These are phyloP conservation scores for Myxozyma vanderwaltii DNA, from an alignment of 805 yeast species.

Conservation along the genomic window DNA sequence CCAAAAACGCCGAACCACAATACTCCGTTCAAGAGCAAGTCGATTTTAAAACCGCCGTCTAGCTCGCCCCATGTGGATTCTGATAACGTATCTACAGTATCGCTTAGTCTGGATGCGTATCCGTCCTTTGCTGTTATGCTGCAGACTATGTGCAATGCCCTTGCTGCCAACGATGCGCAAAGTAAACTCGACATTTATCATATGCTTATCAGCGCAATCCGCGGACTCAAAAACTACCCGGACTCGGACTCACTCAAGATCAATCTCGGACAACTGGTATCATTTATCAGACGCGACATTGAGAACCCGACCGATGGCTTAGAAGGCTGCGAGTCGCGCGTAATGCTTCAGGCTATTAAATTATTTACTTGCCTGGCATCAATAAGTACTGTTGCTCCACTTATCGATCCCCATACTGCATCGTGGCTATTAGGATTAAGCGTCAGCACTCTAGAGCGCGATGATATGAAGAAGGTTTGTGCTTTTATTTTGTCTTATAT, in stretches of 20 bases:
- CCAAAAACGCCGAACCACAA: constrained; percentile 14
- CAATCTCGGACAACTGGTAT: constrained; percentile 6
- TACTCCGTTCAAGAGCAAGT: constrained; percentile 3
- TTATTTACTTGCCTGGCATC: constrained; percentile 13
- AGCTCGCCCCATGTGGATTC: not conserved
- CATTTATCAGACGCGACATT: constrained; percentile 25
- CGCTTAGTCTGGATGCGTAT: constrained; percentile 19
- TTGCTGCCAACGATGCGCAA: constrained; percentile 18
- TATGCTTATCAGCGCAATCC: constrained; percentile 13
- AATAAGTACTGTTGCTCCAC: not conserved
- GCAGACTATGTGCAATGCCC: constrained; percentile 22
- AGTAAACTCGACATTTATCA: constrained; percentile 26
- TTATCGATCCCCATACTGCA: constrained; percentile 17
- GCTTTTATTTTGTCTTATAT: too few relatives aligned
- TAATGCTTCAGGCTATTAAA: constrained; percentile 22
- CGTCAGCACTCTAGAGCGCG: constrained; percentile 11
- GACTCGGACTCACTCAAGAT: constrained; percentile 12
- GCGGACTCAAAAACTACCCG: constrained; percentile 17
- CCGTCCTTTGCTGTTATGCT: constrained; percentile 26
- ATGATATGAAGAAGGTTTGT: constrained; percentile 17
- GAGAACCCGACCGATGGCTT: constrained; percentile 20
- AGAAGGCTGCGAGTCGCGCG: constrained; percentile 28
- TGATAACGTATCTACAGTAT: not conserved
- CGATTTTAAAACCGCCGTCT: constrained; percentile 19
- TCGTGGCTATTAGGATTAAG: constrained; percentile 16